Base-by-base conservation (phyloP, 1,284 basidiomycete genomes). In the Veloboletus limbatus region DNA sequence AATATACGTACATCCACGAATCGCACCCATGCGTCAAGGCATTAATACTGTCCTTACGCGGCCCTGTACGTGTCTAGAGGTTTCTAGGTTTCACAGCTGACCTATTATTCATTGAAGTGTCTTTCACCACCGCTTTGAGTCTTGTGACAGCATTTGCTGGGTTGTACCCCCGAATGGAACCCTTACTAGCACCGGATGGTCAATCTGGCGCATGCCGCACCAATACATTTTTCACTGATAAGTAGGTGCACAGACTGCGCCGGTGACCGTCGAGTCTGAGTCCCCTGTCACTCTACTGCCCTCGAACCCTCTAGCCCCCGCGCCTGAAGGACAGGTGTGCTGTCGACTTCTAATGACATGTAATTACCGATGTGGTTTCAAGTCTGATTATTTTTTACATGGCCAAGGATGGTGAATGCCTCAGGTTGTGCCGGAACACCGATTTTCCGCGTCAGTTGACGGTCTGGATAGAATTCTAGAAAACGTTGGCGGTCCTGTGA, bases 201-300 rank as follows among this genome's bases (percentile, higher is more conserved):
- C n/a, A n/a, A n/a, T n/a, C n/a, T n/a, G n/a, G n/a, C n/a, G n/a
- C n/a, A n/a, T n/a, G n/a, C n/a, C n/a, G n/a, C n/a, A n/a, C n/a
- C n/a, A n/a, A n/a, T n/a, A n/a, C n/a, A n/a, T n/a, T n/a, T n/a
- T 20, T 4, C 25, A 33, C 38, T 38, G 39, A 41, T 37, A n/a
- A n/a, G n/a, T n/a, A n/a, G n/a, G n/a, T 35, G 70, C 60, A 2
- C 74, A 77, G n/a, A 69, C 73, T 21, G 77, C 69, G 21, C 48
- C 74, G 7, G 75, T 82, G 67, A 67, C 57, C 20, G 63, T 81
- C 52, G 56, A 68, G 31, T 35, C 43, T 38, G 40, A 30, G 36
- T 33, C 17, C 4, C 32, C 3, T 37, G 3, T 10, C 18, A 26
- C 50, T 39, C 38, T 25, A 32, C 37, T 21, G n/a, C 33, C 34